Evolutionary conservation across 305 asterid genomes (phyloP), one percentile per base, ranked within the genome.

Genomic region (Fraxinus sp.): DNA sequence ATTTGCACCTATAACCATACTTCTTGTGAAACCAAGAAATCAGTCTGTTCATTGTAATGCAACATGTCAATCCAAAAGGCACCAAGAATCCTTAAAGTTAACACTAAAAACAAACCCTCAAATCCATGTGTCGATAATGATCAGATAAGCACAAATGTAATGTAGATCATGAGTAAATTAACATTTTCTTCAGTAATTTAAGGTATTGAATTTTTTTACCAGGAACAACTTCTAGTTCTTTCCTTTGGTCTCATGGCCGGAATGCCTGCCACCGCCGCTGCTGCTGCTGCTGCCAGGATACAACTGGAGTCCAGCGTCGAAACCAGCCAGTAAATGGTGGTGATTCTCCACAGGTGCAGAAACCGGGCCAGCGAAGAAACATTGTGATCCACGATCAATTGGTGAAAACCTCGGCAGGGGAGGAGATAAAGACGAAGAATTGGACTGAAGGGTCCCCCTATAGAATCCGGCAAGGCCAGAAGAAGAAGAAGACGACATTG

Each of bases 391-490:
- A 86, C 5, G 68, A 57, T 91, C 94, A n/a, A 83, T 78, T 57
- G 82, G 79, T 10, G 93, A 72, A 84, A 90, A 89, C 89, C 97
- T 95, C 90, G 91, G 96, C 89, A 90, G 84, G 43, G 89, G 97
- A 87, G 97, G 97, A 78, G 85, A 46, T 66, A 88, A 77, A 80
- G 93, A 82, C 77, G 93, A 82, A 43, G 96, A 93, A 93, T 95
- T 95, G 98, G 98, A 95, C 98, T 95, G 98, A 95, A 95, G 98
- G 98, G 98, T 95, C 98, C 98, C 98, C 98, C 98, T 89, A 81
- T 90, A 89, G 91, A 85, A 91, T 85, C 93, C 94, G 87, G 91
- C 89, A 77, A 86, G 88, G 89, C 92, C 93, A 79, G 95, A 83
- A 30, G 95, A 83, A 84, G 88, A 83, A 62, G 88, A 87, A 30